phyloP scores from a whole-genome alignment of 1,284 basidiomycete genomes.

The Melampsora americana region DNA sequence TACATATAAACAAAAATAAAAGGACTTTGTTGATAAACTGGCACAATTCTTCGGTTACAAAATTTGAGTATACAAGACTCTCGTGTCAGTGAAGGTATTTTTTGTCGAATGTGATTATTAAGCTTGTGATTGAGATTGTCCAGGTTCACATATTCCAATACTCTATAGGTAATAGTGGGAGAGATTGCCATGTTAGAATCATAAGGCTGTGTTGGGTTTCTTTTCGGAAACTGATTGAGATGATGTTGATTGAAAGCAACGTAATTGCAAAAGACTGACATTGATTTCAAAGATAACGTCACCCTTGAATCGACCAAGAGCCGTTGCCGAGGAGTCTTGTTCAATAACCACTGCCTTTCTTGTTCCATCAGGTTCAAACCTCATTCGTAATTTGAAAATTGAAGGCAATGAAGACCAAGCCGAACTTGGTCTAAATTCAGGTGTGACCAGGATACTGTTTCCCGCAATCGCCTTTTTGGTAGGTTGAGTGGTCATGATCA shows the following conservation, averaged over 20 bases:
- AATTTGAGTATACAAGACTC: too few relatives aligned
- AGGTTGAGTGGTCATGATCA: conserved; percentile 17
- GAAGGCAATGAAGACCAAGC: conserved; percentile 10
- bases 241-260: not conserved
- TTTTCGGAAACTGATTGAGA: too few relatives aligned
- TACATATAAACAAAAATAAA: too few relatives aligned
- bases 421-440: conserved; percentile 21
- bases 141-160: not conserved
- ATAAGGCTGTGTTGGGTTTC: too few relatives aligned
- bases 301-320: not conserved
- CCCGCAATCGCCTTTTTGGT: conserved; percentile 7
- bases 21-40: too few relatives aligned
- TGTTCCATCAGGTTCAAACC: not conserved
- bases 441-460: not conserved
- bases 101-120: too few relatives aligned
- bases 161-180: not conserved
- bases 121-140: not conserved
- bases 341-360: not conserved
- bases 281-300: not conserved
- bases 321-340: not conserved
- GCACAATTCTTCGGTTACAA: too few relatives aligned
- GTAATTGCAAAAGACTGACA: not conserved
- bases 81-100: too few relatives aligned
- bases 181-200: not conserved
- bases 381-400: not conserved